A percentile compares a stretch with the other conserved stretches of the same genome.
Evolutionary conservation across 768 basidiomycete species (phyloP).

Genomic region (Trametes elegans): DNA sequence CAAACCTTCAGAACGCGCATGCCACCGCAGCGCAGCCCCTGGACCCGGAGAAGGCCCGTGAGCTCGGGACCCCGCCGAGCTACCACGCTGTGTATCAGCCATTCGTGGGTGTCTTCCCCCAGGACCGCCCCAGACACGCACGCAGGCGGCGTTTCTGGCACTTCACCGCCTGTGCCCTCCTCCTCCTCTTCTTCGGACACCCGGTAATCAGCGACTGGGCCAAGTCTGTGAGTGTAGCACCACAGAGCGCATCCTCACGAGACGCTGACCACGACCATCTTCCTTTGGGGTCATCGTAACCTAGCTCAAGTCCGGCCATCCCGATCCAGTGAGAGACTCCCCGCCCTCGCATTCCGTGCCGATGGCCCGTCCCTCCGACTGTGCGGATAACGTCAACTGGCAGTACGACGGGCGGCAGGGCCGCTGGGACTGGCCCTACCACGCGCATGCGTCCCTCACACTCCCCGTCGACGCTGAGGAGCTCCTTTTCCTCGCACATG

Average conservation of each 20-base stretch:
- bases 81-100: conserved; percentile 7
- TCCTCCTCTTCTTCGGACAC: conserved; percentile 2
- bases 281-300: too few species aligned
- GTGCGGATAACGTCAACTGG: conserved; percentile 10
- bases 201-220: background rate
- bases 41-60: conserved; percentile 1
- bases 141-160: conserved; percentile 19
- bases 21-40: background rate
- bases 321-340: background rate
- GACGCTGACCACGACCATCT: background rate
- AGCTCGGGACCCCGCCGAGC: background rate
- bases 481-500: conserved; percentile 8
- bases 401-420: background rate
- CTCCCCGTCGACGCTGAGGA: conserved; percentile 15
- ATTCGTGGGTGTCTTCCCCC: background rate
- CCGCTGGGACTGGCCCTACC: background rate
- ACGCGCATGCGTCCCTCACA: conserved; percentile 11
- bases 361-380: background rate
- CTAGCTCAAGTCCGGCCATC: background rate
- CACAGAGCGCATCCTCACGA: background rate
- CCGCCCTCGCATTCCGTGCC: background rate
- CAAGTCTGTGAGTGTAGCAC: background rate
- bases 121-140: conserved; percentile 5
- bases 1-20: conserved; percentile 3
- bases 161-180: conserved; percentile 3